Percentiles rank a stretch among this genome's conserved stretches.
These are phyloP conservation scores for Chrysanthemum lavandulifolium DNA, from an alignment of 129 eudicot species.

Conservation along the genomic window DNA sequence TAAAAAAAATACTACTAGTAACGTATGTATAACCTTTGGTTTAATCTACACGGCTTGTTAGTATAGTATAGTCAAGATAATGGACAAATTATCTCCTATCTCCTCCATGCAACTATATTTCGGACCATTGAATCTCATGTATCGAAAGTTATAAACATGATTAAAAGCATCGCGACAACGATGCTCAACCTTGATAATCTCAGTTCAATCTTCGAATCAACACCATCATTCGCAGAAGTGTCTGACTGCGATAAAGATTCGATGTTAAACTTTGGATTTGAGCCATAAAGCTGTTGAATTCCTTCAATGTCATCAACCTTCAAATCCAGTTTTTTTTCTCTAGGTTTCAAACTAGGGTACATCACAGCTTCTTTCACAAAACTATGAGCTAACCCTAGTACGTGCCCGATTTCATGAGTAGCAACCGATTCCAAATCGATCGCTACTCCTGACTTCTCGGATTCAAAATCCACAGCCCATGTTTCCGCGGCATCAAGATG, in stretches of 20 bases:
- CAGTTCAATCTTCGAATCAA: slow-evolving; percentile 25
- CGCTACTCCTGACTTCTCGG: slow-evolving; percentile 51
- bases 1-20: not conserved
- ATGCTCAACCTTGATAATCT: slow-evolving; percentile 20
- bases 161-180: not conserved
- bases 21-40: not conserved
- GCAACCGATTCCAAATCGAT: slow-evolving; percentile 89
- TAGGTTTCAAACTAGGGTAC: slow-evolving; percentile 87
- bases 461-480: slow-evolving; percentile 57
- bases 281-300: slow-evolving; percentile 78
- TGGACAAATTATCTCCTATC: not conserved
- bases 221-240: slow-evolving; percentile 48
- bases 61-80: not conserved
- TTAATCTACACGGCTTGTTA: not conserved
- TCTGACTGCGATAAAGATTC: slow-evolving; percentile 55
- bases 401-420: slow-evolving; percentile 84
- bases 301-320: slow-evolving; percentile 71
- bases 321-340: slow-evolving; percentile 63
- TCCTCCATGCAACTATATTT: not conserved
- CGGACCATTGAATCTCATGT: not conserved
- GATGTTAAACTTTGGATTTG: slow-evolving; percentile 68
- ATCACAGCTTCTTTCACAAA: slow-evolving; percentile 58
- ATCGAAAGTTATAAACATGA: slow-evolving; percentile 4
- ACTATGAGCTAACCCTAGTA: slow-evolving; percentile 80
- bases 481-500: slow-evolving; percentile 66